These are phyloP conservation scores for Caloboletus firmus DNA, from an alignment of 1,284 basidiomycete genomes.

Conservation along the genomic window DNA sequence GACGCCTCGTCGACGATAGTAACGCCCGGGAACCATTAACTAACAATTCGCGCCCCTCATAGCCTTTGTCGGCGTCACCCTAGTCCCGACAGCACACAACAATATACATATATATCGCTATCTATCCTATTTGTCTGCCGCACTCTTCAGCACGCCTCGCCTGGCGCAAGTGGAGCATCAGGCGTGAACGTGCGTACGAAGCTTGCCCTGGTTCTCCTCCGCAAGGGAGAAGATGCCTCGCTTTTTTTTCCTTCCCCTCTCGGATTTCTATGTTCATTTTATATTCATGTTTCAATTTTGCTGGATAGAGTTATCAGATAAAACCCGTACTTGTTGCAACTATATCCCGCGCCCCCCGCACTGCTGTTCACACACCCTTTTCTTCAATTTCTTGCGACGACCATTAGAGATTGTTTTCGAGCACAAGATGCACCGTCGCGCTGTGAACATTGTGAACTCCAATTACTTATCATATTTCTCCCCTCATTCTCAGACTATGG, in stretches of 20 bases:
- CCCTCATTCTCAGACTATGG: neutral
- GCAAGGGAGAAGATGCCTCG: slow-evolving; percentile 13
- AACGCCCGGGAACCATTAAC: neutral
- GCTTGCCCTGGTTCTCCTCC: slow-evolving; percentile 16
- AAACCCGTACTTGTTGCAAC: neutral
- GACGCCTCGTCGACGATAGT: neutral
- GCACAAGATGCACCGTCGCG: neutral
- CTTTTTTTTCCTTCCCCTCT: slow-evolving; percentile 10
- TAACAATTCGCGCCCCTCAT: neutral
- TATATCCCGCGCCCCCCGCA: neutral
- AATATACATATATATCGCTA: neutral
- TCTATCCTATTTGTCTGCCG: neutral
- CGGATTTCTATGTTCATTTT: slow-evolving; percentile 10
- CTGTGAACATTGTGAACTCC: neutral
- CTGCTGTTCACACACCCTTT: neutral
- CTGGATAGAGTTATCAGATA: slow-evolving; percentile 13
- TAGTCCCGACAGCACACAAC: neutral
- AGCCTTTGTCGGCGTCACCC: neutral
- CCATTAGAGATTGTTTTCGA: slow-evolving; percentile 1
- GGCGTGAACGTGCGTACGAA: slow-evolving; percentile 31
- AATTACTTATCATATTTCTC: neutral
- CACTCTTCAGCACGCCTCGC: slow-evolving; percentile 17
- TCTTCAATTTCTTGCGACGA: neutral
- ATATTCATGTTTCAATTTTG: slow-evolving; percentile 1
- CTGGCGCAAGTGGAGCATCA: slow-evolving; percentile 22